A percentile compares a stretch with the other conserved stretches of the same genome.
These are phyloP conservation scores for Kwoniella botswanensis DNA, from an alignment of 768 basidiomycete species.

Conservation along the genomic window DNA sequence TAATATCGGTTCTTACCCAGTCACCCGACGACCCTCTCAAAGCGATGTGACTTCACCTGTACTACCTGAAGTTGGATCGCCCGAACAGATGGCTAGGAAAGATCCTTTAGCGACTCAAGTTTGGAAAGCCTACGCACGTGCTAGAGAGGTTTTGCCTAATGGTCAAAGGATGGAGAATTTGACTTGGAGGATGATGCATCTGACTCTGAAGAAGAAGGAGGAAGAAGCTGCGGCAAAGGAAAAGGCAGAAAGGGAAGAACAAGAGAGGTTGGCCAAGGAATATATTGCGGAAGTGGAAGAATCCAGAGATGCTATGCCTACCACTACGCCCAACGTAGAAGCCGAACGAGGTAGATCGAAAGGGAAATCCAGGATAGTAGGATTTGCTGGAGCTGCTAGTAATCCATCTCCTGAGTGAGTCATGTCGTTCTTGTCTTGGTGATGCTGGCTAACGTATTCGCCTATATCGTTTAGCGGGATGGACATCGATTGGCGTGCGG, in stretches of 20 bases:
- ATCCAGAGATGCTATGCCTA: slow-evolving; percentile 23
- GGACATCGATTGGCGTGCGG: slow-evolving; percentile 58
- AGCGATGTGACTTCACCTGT: slow-evolving; percentile 36
- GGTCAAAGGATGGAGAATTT: slow-evolving; percentile 97
- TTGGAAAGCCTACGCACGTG: slow-evolving; percentile 94
- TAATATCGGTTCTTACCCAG: slow-evolving; percentile 27
- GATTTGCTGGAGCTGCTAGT: slow-evolving; percentile 47
- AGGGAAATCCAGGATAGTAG: slow-evolving; percentile 55
- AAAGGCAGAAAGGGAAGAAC: slow-evolving; percentile 29
- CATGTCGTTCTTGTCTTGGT: not conserved
- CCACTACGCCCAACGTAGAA: slow-evolving; percentile 44
- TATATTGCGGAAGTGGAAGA: slow-evolving; percentile 33
- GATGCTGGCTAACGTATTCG: not conserved
- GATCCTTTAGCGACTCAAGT: slow-evolving; percentile 94
- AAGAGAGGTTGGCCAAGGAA: slow-evolving; percentile 18
- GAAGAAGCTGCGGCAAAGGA: slow-evolving; percentile 34
- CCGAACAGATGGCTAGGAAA: slow-evolving; percentile 61
- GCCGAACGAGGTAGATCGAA: slow-evolving; percentile 54
- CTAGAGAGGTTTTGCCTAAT: slow-evolving; percentile 85
- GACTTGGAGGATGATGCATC: slow-evolving; percentile 98
- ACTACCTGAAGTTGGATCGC: slow-evolving; percentile 26
- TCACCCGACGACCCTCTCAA: slow-evolving; percentile 40
- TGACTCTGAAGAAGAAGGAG: slow-evolving; percentile 77
- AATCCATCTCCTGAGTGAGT: slow-evolving; percentile 65
- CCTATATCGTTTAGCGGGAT: slow-evolving; percentile 26